Conservation (phyloP, 2,329 filamentous ascomycete genomes). For the Alternaria tenuissima region DNA sequence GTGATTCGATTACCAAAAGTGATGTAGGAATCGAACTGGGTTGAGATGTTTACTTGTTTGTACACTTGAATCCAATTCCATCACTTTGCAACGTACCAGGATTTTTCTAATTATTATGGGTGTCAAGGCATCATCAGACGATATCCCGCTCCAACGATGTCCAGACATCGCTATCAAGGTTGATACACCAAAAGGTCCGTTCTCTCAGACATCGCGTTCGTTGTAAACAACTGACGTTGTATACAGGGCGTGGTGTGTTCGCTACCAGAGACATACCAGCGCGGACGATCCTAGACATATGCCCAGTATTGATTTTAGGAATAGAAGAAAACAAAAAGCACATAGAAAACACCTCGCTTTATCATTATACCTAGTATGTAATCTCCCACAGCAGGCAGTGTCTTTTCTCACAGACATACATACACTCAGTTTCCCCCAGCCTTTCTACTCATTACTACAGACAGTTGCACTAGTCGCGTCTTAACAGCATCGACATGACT, state of each 20-base stretch:
- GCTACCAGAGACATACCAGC: conserved; percentile 57
- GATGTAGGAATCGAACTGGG: not conserved
- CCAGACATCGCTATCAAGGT: conserved; percentile 54
- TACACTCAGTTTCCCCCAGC: not conserved
- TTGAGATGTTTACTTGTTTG: not conserved
- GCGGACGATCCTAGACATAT: conserved; percentile 61
- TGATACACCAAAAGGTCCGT: conserved; percentile 61
- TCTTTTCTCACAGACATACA: not conserved
- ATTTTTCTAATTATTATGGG: conserved; percentile 1
- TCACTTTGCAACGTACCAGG: not conserved
- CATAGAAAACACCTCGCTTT: conserved; percentile 60
- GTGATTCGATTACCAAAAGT: not conserved
- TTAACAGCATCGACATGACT: not conserved
- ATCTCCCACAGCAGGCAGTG: not conserved
- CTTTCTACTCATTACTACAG: not conserved
- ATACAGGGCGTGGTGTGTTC: conserved; percentile 62
- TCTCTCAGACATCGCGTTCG: not conserved
- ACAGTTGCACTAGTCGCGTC: not conserved
- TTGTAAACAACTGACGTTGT: conserved; percentile 4
- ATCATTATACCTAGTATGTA: conserved; percentile 65
- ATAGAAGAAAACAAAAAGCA: conserved; percentile 58
- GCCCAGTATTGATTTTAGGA: conserved; percentile 61
- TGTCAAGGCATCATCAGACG: conserved; percentile 1
- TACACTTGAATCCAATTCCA: no score
- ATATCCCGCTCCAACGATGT: conserved; percentile 52